Evolutionary conservation across 2,329 filamentous ascomycete species (phyloP), one percentile per base, ranked within the genome.

Genomic region (Fusarium lyarnte): DNA sequence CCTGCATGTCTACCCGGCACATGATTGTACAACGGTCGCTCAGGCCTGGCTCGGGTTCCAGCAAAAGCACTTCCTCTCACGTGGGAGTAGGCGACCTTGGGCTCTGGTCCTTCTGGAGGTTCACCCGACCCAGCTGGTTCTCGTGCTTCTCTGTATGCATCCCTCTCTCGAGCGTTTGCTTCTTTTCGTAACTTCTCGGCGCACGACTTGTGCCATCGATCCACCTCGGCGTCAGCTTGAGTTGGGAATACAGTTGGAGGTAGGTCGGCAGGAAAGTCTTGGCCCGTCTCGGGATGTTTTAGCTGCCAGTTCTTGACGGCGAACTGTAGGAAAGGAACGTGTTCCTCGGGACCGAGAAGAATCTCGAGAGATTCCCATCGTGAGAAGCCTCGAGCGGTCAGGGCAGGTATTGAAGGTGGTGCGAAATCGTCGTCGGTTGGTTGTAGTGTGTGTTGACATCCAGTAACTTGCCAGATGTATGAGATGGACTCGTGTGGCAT

Each of bases 361-460:
- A 97, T 88, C 83, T 98, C 94, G 61, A 98, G 93, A 1, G 93
- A 94, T 84, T 97, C 92, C 95, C 95, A 99, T 80, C 94, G 91
- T 46, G 95, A 93, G 81, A 97, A 99, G 43, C 96, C 96, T 77
- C 90, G 89, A 0, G 88, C 86, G 39, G 95, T 97, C 62, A 99
- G 84, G 19, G 94, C 93, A 1, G 96, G 96, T 45, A 98, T 88
- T 0, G 88, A 90, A 0, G 95, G 96, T 2, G 91, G 85, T 7
- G 88, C 88, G 79, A 93, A 98, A 70, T 93, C 89, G 76, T 91
- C 87, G 42, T 90, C 88, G 52, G 89, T 89, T 2, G 94, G 94
- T 74, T 97, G 93, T 33, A 98, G 87, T 54, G 90, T 91, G 82
- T 98, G 95, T 76, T 94, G 93, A 80, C 95, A 98, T 75, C 95